Percentiles rank a stretch among this genome's conserved stretches.
phyloP scores from a whole-genome alignment of 495 filamentous ascomycete species.

The Parathielavia hyrcaniae region DNA sequence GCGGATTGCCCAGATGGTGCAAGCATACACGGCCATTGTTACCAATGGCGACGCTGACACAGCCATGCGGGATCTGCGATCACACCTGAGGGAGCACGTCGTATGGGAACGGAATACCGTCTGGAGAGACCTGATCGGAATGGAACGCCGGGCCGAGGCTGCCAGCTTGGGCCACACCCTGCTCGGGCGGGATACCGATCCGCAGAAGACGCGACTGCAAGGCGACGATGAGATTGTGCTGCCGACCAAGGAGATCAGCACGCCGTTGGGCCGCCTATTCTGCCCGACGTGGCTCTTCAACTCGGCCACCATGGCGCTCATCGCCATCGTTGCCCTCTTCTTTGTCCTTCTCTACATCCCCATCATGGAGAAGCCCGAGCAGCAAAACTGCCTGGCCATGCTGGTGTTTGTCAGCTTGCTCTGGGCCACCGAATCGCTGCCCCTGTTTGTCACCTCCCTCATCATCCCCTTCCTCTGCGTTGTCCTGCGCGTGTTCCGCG shows the following conservation, averaged over 20 bases:
- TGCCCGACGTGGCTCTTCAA: slow-evolving; percentile 79
- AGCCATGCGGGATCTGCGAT: slow-evolving; percentile 76
- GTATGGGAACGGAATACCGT: slow-evolving; percentile 99
- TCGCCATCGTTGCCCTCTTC: slow-evolving; percentile 67
- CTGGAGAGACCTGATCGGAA: slow-evolving; percentile 97
- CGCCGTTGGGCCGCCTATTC: slow-evolving; percentile 70
- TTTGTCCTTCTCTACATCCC: slow-evolving; percentile 61
- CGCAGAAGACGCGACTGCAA: slow-evolving; percentile 63
- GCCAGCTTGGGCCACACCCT: slow-evolving; percentile 85
- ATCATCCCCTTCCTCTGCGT: slow-evolving; percentile 92
- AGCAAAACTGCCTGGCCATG: slow-evolving; percentile 94
- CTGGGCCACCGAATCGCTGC: slow-evolving; percentile 98
- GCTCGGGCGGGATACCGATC: slow-evolving; percentile 67
- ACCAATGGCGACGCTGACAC: slow-evolving; percentile 68
- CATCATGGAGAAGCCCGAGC: slow-evolving; percentile 75
- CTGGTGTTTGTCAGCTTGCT: slow-evolving; percentile 88
- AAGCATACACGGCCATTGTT: slow-evolving; percentile 71
- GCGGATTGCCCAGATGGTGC: slow-evolving; percentile 65
- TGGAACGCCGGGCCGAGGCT: slow-evolving; percentile 92
- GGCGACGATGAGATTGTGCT: slow-evolving; percentile 61
- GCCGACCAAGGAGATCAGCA: slow-evolving; percentile 60
- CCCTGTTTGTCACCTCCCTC: slow-evolving; percentile 93
- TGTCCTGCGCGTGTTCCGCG: slow-evolving; percentile 73
- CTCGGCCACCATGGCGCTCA: slow-evolving; percentile 68
- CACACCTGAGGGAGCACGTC: slow-evolving; percentile 93